phyloP scores from a whole-genome alignment of 441 rosid species.

The Lepidium campestre region DNA sequence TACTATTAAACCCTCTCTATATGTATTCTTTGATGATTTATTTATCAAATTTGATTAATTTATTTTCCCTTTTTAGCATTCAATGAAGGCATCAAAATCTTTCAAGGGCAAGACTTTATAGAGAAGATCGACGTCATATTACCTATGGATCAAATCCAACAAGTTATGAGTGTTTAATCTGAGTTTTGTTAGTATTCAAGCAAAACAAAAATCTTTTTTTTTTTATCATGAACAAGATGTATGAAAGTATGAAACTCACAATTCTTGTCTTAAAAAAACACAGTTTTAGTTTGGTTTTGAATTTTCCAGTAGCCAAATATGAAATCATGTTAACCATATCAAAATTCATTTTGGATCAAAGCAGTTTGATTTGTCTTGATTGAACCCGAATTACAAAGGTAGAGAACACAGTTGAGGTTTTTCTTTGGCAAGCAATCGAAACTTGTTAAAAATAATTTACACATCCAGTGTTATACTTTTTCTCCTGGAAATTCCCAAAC shows the following conservation, averaged over 20 bases:
- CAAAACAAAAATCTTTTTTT: neutral
- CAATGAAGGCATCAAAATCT: slow-evolving; percentile 3
- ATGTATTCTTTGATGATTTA: neutral
- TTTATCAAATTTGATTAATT: neutral
- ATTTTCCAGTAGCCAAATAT: neutral
- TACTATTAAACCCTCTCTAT: neutral
- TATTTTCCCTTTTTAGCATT: slow-evolving; percentile 1
- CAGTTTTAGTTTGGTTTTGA: neutral
- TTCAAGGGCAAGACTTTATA: neutral
- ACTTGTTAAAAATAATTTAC: slow-evolving; percentile 25
- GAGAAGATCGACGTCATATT: neutral
- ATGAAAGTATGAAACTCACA: neutral
- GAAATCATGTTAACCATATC: neutral
- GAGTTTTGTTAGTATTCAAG: neutral
- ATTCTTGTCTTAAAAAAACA: neutral
- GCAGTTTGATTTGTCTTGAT: neutral
- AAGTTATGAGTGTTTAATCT: neutral
- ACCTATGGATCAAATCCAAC: neutral
- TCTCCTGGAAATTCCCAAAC: slow-evolving; percentile 10
- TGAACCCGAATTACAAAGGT: neutral
- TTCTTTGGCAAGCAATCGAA: slow-evolving; percentile 5
- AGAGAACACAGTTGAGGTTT: neutral
- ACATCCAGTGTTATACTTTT: neutral
- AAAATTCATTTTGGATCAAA: neutral
- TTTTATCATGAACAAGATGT: neutral